Evolutionary conservation across 495 filamentous ascomycete genomes (phyloP).

Genomic region (Talaromyces trachyspermus): DNA sequence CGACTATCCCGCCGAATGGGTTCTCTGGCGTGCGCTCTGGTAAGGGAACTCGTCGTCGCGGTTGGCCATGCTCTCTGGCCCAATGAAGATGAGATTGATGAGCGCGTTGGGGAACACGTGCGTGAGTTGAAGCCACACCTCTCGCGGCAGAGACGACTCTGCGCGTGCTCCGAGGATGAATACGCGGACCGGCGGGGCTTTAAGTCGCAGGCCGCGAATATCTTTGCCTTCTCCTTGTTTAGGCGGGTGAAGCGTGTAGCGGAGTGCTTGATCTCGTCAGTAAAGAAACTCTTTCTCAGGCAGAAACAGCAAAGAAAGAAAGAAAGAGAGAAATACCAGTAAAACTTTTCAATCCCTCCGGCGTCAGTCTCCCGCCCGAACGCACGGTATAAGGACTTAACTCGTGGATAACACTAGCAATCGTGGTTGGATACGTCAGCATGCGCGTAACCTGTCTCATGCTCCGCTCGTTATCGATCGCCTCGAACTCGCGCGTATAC

Average conservation of each 20-base stretch:
- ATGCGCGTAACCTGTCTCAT: conserved; percentile 87
- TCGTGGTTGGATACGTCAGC: conserved; percentile 87
- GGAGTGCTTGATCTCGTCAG: conserved; percentile 54
- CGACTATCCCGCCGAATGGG: conserved; percentile 86
- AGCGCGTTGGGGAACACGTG: conserved; percentile 77
- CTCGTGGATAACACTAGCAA: conserved; percentile 87
- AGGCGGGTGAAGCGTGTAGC: conserved; percentile 88
- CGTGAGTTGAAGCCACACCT: conserved; percentile 86
- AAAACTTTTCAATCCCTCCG: conserved; percentile 85
- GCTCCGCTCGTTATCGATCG: conserved; percentile 78
- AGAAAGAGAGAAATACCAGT: conserved; percentile 54
- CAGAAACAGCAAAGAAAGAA: background rate
- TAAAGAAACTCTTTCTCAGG: conserved; percentile 5
- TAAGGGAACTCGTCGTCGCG: conserved; percentile 81
- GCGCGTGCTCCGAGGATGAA: conserved; percentile 95
- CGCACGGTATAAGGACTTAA: conserved; percentile 83
- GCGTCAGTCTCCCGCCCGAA: conserved; percentile 62
- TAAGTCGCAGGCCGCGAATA: conserved; percentile 71
- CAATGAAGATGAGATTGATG: conserved; percentile 83
- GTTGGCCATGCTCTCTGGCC: conserved; percentile 89
- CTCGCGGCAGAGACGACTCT: conserved; percentile 88
- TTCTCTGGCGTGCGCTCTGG: conserved; percentile 76
- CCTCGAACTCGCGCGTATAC: conserved; percentile 80
- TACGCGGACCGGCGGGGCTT: conserved; percentile 78
- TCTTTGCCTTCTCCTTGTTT: conserved; percentile 63